Conservation (phyloP, 345 rosid species). For the Microthlaspi erraticum region DNA sequence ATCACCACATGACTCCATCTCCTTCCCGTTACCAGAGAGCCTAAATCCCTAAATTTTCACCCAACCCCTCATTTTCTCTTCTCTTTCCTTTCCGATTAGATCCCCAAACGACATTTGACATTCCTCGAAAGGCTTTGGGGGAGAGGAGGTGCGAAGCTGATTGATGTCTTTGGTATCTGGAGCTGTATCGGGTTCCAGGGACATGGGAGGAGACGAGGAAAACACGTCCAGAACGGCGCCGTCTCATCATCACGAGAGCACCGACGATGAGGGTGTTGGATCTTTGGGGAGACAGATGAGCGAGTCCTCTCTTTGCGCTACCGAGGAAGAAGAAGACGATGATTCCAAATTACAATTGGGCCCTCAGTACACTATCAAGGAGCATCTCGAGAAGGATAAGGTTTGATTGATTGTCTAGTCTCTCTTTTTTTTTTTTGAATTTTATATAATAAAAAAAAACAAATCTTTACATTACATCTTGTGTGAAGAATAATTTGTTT, state of each 20-base stretch:
- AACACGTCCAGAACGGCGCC: constrained; percentile 32
- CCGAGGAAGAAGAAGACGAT: constrained; percentile 67
- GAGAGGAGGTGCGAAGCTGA: constrained; percentile 20
- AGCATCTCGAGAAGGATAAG: constrained; percentile 77
- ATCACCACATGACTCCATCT: constrained; percentile 71
- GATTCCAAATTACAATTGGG: constrained; percentile 59
- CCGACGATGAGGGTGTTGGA: constrained; percentile 47
- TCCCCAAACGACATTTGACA: neutral
- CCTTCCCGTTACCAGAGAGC: constrained; percentile 32
- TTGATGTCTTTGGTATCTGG: constrained; percentile 61
- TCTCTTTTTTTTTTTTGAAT: neutral
- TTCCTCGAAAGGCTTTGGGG: neutral
- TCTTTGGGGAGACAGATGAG: constrained; percentile 50
- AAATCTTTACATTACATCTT: no score
- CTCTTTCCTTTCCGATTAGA: neutral
- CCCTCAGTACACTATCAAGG: constrained; percentile 76
- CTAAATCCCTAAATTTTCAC: constrained; percentile 30
- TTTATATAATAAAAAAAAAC: no score
- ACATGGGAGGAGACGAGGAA: constrained; percentile 52
- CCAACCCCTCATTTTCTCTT: neutral
- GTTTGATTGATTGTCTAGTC: no score
- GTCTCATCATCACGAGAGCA: constrained; percentile 18
- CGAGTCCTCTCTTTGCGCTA: constrained; percentile 50
- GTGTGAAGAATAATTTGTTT: no score
- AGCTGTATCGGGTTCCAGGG: constrained; percentile 55